A percentile compares a stretch with the other conserved stretches of the same genome.
Conservation (phyloP, 306 rosid genomes). For the Dalbergia cultrata region DNA sequence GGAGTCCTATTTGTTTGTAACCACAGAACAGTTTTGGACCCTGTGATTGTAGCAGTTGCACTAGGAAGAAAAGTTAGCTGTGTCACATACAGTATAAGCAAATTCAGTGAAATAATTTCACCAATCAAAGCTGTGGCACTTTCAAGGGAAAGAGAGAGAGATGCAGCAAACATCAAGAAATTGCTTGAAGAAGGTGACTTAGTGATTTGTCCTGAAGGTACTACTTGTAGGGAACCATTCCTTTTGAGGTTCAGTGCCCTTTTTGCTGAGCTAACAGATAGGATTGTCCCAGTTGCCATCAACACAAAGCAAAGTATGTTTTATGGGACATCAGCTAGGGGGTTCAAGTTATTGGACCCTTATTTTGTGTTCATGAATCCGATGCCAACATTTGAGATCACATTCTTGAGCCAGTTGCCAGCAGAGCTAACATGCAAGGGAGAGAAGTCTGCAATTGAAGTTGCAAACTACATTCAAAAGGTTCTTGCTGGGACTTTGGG, state of each 20-base stretch:
- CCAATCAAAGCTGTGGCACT: constrained; percentile 87
- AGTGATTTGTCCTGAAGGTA: constrained; percentile 92
- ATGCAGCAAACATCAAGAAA: constrained; percentile 74
- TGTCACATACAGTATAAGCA: constrained; percentile 93
- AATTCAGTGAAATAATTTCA: constrained; percentile 74
- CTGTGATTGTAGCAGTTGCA: constrained; percentile 76
- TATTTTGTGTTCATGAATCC: constrained; percentile 98
- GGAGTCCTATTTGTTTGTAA: constrained; percentile 87
- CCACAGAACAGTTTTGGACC: constrained; percentile 89
- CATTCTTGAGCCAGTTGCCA: constrained; percentile 80
- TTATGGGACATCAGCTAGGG: constrained; percentile 75
- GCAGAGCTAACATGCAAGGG: constrained; percentile 76
- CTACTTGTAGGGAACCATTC: constrained; percentile 90
- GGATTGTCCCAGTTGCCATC: constrained; percentile 91
- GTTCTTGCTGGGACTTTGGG: constrained; percentile 85
- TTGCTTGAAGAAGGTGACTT: constrained; percentile 88
- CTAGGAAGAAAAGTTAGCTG: constrained; percentile 86
- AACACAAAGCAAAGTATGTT: constrained; percentile 85
- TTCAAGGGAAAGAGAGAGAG: constrained; percentile 82
- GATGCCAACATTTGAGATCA: constrained; percentile 79
- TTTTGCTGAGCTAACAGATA: constrained; percentile 78
- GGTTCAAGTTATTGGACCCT: constrained; percentile 79
- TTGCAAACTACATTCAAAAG: constrained; percentile 88
- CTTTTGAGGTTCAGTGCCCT: constrained; percentile 87
- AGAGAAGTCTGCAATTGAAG: constrained; percentile 81